A percentile compares a stretch with the other conserved stretches of the same genome.
Conservation (phyloP, 768 basidiomycete species). For the Tulasnella sp. region DNA sequence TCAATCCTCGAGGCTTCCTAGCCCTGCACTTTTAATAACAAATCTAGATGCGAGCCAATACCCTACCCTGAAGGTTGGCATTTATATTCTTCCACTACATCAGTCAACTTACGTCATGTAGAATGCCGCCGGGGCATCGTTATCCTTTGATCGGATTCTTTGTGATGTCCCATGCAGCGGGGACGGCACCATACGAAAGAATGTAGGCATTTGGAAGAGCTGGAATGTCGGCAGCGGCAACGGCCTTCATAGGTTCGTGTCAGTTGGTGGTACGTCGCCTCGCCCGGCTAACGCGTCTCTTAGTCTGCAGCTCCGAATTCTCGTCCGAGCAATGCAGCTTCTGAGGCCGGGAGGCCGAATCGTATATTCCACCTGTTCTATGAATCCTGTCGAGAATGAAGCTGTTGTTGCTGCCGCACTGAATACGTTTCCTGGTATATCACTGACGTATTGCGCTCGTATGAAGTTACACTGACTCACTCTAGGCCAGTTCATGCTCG, state of each 20-base stretch:
- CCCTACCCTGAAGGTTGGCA: constrained; percentile 46
- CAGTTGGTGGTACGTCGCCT: neutral
- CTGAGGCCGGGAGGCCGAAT: constrained; percentile 77
- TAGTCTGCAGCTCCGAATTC: constrained; percentile 85
- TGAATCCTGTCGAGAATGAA: constrained; percentile 96
- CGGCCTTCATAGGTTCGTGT: constrained; percentile 67
- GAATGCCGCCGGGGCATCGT: constrained; percentile 30
- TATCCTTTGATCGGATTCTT: constrained; percentile 85
- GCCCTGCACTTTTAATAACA: constrained; percentile 85
- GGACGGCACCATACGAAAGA: constrained; percentile 92
- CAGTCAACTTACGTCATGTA: no score
- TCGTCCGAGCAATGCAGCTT: constrained; percentile 85
- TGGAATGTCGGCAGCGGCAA: constrained; percentile 88
- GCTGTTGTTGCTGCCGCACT: constrained; percentile 84
- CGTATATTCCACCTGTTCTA: constrained; percentile 95
- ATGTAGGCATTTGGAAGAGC: constrained; percentile 83
- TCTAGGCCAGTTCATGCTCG: neutral
- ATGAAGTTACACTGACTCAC: neutral
- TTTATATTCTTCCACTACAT: neutral
- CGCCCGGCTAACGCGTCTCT: neutral
- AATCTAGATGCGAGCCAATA: constrained; percentile 90
- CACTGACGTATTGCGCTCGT: neutral
- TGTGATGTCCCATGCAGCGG: constrained; percentile 98
- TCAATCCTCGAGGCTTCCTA: constrained; percentile 88
- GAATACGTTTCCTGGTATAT: constrained; percentile 50